phyloP scores from a whole-genome alignment of 2,329 filamentous ascomycete species.

The Aureobasidium sp. region DNA sequence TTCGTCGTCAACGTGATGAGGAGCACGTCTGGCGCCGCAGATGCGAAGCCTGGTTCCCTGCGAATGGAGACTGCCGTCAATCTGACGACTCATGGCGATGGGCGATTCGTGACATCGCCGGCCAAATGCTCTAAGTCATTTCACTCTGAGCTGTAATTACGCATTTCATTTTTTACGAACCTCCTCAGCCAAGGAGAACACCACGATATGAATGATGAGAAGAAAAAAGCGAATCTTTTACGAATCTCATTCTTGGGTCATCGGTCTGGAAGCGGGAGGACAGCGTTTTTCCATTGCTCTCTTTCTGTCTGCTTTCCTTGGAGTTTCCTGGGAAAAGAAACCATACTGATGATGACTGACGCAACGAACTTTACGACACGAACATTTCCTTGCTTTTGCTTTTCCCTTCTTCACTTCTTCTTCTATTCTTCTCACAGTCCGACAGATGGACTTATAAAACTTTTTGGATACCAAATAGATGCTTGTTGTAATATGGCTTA shows the following conservation, averaged over 20 bases:
- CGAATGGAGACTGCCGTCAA: slow-evolving; percentile 41
- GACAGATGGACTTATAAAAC: background rate
- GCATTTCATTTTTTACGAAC: slow-evolving; percentile 9
- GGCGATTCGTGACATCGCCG: slow-evolving; percentile 47
- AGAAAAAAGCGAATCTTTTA: slow-evolving; percentile 11
- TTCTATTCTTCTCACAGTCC: slow-evolving; percentile 7
- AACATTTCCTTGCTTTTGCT: background rate
- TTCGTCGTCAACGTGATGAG: slow-evolving; percentile 79
- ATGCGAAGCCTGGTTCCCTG: slow-evolving; percentile 73
- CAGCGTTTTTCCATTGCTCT: background rate
- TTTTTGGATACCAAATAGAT: slow-evolving; percentile 5
- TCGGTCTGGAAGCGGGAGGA: background rate
- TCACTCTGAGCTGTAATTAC: background rate
- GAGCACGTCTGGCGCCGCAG: slow-evolving; percentile 85
- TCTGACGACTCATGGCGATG: slow-evolving; percentile 63
- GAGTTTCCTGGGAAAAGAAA: background rate
- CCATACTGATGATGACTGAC: background rate
- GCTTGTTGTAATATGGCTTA: slow-evolving; percentile 10
- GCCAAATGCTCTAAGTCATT: slow-evolving; percentile 5
- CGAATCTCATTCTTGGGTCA: slow-evolving; percentile 6
- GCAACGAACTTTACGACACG: slow-evolving; percentile 7
- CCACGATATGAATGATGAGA: slow-evolving; percentile 8
- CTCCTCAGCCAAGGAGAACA: background rate
- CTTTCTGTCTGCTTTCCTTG: background rate
- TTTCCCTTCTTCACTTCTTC: background rate